Evolutionary conservation across 345 rosid species (phyloP).

Genomic region (Garcia nutans): DNA sequence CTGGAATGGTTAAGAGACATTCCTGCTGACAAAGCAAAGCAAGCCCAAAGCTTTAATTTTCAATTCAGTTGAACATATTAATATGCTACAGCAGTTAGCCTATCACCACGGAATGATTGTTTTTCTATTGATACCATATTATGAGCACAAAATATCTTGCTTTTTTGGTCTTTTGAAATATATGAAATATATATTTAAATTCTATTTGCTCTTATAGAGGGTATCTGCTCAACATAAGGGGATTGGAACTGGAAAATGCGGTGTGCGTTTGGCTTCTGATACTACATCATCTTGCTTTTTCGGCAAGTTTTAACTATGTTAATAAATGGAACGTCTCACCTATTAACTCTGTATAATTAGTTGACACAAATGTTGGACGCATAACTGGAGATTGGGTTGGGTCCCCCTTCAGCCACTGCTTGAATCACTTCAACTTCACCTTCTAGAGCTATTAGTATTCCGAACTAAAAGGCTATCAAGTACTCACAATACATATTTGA

Average conservation of each 20-base stretch:
- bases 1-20: conserved; percentile 32
- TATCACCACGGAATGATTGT: background rate
- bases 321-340: conserved; percentile 18
- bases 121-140: background rate
- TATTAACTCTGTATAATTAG: conserved; percentile 25
- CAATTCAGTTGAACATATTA: background rate
- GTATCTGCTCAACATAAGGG: conserved; percentile 28
- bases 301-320: conserved; percentile 19
- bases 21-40: conserved; percentile 38
- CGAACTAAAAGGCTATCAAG: conserved; percentile 11
- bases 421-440: conserved; percentile 34
- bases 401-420: conserved; percentile 38
- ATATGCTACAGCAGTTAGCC: background rate
- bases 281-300: conserved; percentile 33
- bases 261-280: conserved; percentile 35
- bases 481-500: background rate
- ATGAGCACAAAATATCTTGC: background rate
- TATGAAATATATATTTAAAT: background rate
- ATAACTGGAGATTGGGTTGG: conserved; percentile 36
- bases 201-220: conserved; percentile 18
- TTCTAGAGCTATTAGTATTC: conserved; percentile 29
- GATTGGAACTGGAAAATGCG: conserved; percentile 32
- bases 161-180: background rate
- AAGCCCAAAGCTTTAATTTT: conserved; percentile 7
- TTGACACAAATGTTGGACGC: conserved; percentile 37